Evolutionary conservation across 768 basidiomycete genomes (phyloP).

Genomic region (Amanita molliuscula): DNA sequence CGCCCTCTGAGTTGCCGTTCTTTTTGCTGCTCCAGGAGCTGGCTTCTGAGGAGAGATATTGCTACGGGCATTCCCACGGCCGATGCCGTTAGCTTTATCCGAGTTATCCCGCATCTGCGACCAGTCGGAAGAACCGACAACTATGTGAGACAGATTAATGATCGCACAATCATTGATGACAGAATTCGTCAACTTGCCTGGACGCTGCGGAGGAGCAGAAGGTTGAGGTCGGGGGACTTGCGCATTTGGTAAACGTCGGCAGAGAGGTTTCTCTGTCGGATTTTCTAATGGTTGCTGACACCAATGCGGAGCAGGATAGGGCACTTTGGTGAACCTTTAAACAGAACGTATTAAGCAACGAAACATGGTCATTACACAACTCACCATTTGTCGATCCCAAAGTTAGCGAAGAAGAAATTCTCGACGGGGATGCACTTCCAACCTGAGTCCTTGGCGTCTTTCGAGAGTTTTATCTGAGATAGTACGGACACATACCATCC

Average conservation of each 20-base stretch:
- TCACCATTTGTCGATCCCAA: conserved; percentile 23
- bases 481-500: conserved; percentile 28
- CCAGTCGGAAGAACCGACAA: background rate
- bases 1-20: too few relatives aligned
- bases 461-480: background rate
- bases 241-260: background rate
- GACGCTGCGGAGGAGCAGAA: background rate
- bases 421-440: conserved; percentile 40
- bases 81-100: too few relatives aligned
- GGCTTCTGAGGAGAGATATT: background rate
- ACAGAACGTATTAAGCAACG: background rate
- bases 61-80: background rate
- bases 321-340: conserved; percentile 1
- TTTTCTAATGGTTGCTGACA: background rate
- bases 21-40: background rate
- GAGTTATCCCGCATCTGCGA: too few relatives aligned
- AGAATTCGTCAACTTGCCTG: background rate
- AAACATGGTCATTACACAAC: background rate
- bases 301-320: conserved; percentile 1
- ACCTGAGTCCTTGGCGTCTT: conserved; percentile 18
- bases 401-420: conserved; percentile 31
- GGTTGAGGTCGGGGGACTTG: background rate
- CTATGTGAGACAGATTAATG: background rate
- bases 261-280: background rate
- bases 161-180: background rate